Base-by-base conservation (phyloP, 371 early-diverging fungal species). In the Dinochytrium kinnereticum region DNA sequence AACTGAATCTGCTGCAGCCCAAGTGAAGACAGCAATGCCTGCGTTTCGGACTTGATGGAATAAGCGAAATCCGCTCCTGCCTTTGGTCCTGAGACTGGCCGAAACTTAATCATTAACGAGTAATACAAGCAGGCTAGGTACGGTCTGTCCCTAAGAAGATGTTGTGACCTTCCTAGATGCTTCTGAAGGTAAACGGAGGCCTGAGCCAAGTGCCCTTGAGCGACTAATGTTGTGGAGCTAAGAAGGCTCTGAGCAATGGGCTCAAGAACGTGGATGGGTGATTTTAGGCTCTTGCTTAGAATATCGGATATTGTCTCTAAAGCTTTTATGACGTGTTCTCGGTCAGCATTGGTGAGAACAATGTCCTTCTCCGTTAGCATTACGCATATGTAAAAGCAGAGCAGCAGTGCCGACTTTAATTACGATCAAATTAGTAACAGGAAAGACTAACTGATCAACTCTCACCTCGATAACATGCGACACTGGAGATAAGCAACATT, bases 311-410 rank as follows among this genome's bases (percentile, higher is more conserved):
- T 53, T 53, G 5, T 26, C 26, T 53, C n/a, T 5, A 53, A 24
- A 5, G 55, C 5, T 53, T 53, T 53, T 26, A 53, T 13, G 26
- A 53, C 26, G 5, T 21, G 24, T 5, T 53, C n/a, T 5, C 55
- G 55, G 55, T 53, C 55, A 24, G 55, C 55, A n/a, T 13, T 53
- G 13, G 17, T n/a, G 26, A 53, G 55, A 7, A 53, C 55, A 24
- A 53, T 53, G 55, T 53, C 26, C 24, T 53, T 53, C 26, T 53
- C 55, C 55, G 55, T n/a, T 26, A 53, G 5, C 55, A 53, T 53
- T 5, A 53, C 13, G 24, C 55, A 7, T 21, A 53, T n/a, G 55
- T 53, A 53, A 26, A 53, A 53, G 26, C n/a, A 53, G 5, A 53
- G 26, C 24, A 53, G 24, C 5, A 53, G 10, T 13, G 55, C 55